Percentiles rank a stretch among this genome's conserved stretches.
Evolutionary conservation across 225 moss, liverwort and hornwort species (phyloP).

Genomic region (Pseudisothecium myosuroides): DNA sequence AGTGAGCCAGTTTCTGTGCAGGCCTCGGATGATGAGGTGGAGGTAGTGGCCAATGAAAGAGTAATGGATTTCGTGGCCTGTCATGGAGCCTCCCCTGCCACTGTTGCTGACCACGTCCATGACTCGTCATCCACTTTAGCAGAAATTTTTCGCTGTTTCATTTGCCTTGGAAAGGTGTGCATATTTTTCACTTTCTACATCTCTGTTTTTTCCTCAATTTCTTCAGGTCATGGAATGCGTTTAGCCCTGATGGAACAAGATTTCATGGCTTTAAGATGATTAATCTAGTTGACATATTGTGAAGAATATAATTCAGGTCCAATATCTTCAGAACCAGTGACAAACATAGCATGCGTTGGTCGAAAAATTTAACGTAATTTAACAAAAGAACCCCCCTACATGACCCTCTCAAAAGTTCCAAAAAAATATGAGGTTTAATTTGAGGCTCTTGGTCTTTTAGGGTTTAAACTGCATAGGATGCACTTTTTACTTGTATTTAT

Average conservation of each 20-base stretch:
- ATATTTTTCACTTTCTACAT: neutral
- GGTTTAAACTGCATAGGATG: neutral
- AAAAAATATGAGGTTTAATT: neutral
- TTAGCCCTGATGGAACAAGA: neutral
- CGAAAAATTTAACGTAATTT: neutral
- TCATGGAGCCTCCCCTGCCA: slow-evolving; percentile 23
- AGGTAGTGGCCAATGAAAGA: slow-evolving; percentile 10
- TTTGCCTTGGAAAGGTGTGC: slow-evolving; percentile 50
- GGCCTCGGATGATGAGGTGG: slow-evolving; percentile 20
- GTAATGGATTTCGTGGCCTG: slow-evolving; percentile 30
- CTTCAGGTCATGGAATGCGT: neutral
- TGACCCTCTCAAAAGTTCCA: neutral
- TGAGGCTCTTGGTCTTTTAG: neutral
- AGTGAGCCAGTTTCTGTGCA: slow-evolving; percentile 16
- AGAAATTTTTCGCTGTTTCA: slow-evolving; percentile 58
- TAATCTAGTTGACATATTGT: neutral
- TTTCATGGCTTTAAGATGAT: neutral
- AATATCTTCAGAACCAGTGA: neutral
- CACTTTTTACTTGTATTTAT: neutral
- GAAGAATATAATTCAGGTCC: neutral
- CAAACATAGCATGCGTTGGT: neutral
- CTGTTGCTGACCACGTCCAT: neutral
- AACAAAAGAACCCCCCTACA: neutral
- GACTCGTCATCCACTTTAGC: slow-evolving; percentile 45
- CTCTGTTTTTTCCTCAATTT: neutral